Evolutionary conservation across 1,139 yeast species (phyloP), one percentile per base, ranked within the genome.

Genomic region (Yamadazyma aaseri): DNA sequence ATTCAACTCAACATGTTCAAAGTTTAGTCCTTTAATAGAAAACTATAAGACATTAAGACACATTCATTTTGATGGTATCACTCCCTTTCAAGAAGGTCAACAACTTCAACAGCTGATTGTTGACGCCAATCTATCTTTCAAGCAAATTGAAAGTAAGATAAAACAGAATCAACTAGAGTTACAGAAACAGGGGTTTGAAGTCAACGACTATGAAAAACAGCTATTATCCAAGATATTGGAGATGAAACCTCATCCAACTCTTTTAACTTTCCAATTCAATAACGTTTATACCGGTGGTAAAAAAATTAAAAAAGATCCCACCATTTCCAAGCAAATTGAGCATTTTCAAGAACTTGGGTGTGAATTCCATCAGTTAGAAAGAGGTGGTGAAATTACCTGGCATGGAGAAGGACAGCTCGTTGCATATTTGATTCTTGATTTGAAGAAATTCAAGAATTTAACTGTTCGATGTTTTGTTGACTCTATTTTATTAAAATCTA

Each of bases 351-450:
- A 39, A 11, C 23, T 63, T 30, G 73, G 72, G 8, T 61, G 72
- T 39, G 46, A 52, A 22, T 86, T 79, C 51, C 74, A 81, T 17
- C 95, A 86, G 50, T 74, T 94, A 0, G 81, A 79, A 40, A 69
- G 99, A 41, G 99, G 99, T n/a, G 99, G 99, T 0, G 95, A 92
- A 55, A 79, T 92, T 1, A 92, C 98, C 0, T 94, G 87, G 72
- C 99, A 94, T 61, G 97, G 97, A 0, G 82, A 90, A 2, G 98
- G 98, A 0, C 99, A 94, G 58, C 58, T 89, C 29, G 96, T 90
- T 3, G 80, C 87, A 3, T 94, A 90, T 52, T 81, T 94, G 12
- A 72, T 94, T 3, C 41, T 94, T 28, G 97, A 92, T 55, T 65
- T 92, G 35, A 71, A 73, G 42, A 70, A 75, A 29, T 84, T 85